Percentiles rank a stretch among this genome's conserved stretches.
These are phyloP conservation scores for Kalanchoe fedtschenkoi DNA, from an alignment of 164 flowering plant species.

Conservation along the genomic window DNA sequence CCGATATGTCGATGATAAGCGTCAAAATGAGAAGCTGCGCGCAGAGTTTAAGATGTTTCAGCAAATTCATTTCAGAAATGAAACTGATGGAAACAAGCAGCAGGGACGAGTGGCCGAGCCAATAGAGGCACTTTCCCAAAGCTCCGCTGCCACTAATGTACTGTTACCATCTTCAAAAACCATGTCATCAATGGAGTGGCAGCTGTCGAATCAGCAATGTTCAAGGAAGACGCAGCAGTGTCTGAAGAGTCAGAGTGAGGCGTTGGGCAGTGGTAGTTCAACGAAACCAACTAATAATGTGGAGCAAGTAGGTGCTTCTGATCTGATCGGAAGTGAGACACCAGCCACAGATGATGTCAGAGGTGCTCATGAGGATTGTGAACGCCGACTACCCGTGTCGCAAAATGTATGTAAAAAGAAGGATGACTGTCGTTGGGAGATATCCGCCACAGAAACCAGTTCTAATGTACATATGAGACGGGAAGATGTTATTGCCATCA, in stretches of 20 bases:
- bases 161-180: neutral
- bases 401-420: slow-evolving; percentile 15
- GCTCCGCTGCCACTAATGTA: neutral
- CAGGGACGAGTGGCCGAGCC: neutral
- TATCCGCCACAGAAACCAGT: slow-evolving; percentile 39
- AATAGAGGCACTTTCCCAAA: neutral
- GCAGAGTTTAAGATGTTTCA: neutral
- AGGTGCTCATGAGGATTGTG: neutral
- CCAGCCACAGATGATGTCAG: neutral
- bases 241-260: neutral
- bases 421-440: slow-evolving; percentile 41
- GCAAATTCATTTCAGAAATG: neutral
- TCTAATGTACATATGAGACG: slow-evolving; percentile 42
- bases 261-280: neutral
- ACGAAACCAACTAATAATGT: neutral
- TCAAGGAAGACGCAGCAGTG: too few relatives aligned
- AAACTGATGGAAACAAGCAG: neutral
- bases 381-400: neutral
- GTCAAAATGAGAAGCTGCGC: too few relatives aligned
- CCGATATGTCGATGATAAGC: neutral
- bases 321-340: neutral
- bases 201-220: neutral
- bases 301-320: neutral
- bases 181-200: neutral
- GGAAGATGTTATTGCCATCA: slow-evolving; percentile 58